Conservation (phyloP, 2,329 filamentous ascomycete species). For the Penicillium sp. region DNA sequence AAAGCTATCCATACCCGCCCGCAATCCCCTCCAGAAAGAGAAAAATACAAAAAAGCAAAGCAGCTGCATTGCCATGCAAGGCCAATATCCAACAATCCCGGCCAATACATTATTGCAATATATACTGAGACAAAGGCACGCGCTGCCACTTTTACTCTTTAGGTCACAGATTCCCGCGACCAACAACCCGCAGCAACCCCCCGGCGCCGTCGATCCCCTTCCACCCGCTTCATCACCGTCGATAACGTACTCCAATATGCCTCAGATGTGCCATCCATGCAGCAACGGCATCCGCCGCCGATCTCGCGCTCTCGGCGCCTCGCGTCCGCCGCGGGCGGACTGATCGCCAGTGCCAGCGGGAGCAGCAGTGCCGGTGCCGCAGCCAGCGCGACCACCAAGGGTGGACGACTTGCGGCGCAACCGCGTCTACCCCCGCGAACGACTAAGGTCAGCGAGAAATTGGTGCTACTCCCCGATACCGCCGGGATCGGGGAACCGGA, state of each 20-base stretch:
- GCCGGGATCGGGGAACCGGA: conserved; percentile 43
- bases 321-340: conserved; percentile 35
- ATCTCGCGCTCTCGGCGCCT: conserved; percentile 38
- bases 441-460: conserved; percentile 92
- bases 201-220: conserved; percentile 36
- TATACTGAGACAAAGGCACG: conserved; percentile 16
- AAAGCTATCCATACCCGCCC: conserved; percentile 1
- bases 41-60: conserved; percentile 4
- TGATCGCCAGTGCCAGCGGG: conserved; percentile 40
- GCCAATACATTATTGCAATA: not conserved
- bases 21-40: not conserved
- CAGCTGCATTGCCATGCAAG: conserved; percentile 8
- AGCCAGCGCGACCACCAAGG: conserved; percentile 56
- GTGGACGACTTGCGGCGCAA: conserved; percentile 58
- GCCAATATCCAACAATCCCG: not conserved
- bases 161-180: conserved; percentile 52
- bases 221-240: conserved; percentile 80
- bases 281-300: conserved; percentile 71
- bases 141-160: not conserved
- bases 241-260: conserved; percentile 94
- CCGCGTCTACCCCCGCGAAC: conserved; percentile 78
- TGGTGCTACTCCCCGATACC: conserved; percentile 91
- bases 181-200: conserved; percentile 36
- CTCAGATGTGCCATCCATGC: conserved; percentile 92
- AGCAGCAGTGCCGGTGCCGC: conserved; percentile 42